phyloP scores from a whole-genome alignment of 2,329 filamentous ascomycete species.

The Pseudomassariella vexata region DNA sequence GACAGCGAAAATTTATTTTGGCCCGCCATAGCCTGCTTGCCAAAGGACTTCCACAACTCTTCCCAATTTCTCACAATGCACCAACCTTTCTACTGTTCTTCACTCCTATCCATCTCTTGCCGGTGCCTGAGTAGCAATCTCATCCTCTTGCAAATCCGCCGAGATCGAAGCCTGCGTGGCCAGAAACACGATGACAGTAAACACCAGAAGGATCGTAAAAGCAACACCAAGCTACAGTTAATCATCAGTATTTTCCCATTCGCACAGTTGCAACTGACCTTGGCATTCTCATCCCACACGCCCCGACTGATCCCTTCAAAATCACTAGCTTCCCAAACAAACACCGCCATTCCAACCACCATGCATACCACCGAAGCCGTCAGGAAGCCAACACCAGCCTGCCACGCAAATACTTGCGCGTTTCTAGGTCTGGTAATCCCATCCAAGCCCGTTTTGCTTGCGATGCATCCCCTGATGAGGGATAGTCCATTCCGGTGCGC shows the following conservation, averaged over 20 bases:
- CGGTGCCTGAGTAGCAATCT: neutral
- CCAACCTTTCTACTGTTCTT: too few species aligned
- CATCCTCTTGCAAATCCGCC: neutral
- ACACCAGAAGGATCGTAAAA: conserved; percentile 1
- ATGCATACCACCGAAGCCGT: conserved; percentile 13
- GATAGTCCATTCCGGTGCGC: conserved; percentile 29
- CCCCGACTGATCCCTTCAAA: conserved; percentile 8
- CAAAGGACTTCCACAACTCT: conserved; percentile 49
- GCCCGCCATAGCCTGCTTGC: conserved; percentile 54
- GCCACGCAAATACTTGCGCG: conserved; percentile 17
- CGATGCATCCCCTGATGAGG: conserved; percentile 23
- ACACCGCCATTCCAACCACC: conserved; percentile 12
- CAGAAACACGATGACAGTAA: conserved; percentile 1
- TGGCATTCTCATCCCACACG: conserved; percentile 14
- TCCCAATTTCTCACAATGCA: too few species aligned
- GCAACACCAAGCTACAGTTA: conserved; percentile 3
- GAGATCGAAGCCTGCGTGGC: conserved; percentile 1
- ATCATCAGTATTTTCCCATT: neutral
- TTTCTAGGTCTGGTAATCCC: conserved; percentile 7
- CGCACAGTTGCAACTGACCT: conserved; percentile 1
- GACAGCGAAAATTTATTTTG: conserved; percentile 54
- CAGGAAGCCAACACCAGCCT: conserved; percentile 14
- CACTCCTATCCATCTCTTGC: too few species aligned
- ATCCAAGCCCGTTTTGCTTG: neutral
- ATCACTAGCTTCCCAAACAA: conserved; percentile 15